Evolutionary conservation across 1,284 basidiomycete genomes (phyloP).

Genomic region (Earliella scabrosa): DNA sequence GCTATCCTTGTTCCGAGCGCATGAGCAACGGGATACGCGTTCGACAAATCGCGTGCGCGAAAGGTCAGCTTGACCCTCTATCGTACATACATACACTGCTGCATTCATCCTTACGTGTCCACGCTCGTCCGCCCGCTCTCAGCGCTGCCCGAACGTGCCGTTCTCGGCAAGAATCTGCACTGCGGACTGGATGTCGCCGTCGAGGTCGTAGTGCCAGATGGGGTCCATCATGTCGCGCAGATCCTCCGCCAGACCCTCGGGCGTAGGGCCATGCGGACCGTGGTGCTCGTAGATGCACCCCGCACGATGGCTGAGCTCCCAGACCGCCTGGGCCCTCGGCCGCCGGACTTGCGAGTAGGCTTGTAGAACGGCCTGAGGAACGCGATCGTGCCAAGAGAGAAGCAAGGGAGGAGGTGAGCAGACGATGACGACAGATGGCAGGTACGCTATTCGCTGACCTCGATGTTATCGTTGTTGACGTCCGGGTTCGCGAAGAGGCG

Average conservation of each 20-base stretch:
- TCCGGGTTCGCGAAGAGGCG: conserved; percentile 51
- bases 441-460: conserved; percentile 40
- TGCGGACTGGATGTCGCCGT: conserved; percentile 39
- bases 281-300: conserved; percentile 39
- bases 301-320: conserved; percentile 40
- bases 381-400: no score
- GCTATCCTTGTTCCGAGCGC: no score
- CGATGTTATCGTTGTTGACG: conserved; percentile 46
- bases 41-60: no score
- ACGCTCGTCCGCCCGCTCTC: no score
- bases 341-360: conserved; percentile 49
- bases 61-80: no score
- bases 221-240: conserved; percentile 46
- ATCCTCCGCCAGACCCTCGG: conserved; percentile 30
- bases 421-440: background rate
- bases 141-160: background rate
- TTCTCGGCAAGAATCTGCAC: conserved; percentile 32
- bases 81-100: no score
- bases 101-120: no score
- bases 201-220: conserved; percentile 53
- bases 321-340: conserved; percentile 51
- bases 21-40: no score
- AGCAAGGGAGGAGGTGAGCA: background rate
- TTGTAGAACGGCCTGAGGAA: conserved; percentile 42
- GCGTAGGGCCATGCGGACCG: conserved; percentile 25